These are phyloP conservation scores for Lizonia empirigonia DNA, from an alignment of 2,329 filamentous ascomycete species.

Conservation along the genomic window DNA sequence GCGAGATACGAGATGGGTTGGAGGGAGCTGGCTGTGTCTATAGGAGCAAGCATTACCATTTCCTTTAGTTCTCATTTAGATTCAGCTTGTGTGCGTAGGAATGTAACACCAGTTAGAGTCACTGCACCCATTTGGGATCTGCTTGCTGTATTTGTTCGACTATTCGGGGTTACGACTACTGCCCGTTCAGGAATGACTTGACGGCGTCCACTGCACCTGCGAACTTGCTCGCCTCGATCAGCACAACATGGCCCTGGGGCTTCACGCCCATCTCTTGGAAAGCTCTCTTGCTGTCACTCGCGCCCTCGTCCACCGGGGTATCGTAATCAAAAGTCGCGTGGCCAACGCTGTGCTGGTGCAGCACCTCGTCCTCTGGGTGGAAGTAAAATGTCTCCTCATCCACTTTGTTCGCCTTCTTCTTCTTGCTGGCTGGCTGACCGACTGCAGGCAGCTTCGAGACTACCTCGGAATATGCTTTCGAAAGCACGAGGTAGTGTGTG, in stretches of 20 bases:
- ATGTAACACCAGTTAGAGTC: constrained; percentile 47
- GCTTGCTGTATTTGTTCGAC: not conserved
- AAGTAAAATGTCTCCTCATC: constrained; percentile 77
- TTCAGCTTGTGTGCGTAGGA: constrained; percentile 43
- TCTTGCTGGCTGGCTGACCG: constrained; percentile 52
- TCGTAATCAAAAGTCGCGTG: constrained; percentile 76
- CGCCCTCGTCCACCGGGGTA: constrained; percentile 75
- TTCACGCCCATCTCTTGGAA: constrained; percentile 93
- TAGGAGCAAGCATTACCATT: constrained; percentile 44
- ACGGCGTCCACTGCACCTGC: constrained; percentile 76
- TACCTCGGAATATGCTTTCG: constrained; percentile 90
- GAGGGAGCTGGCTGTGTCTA: constrained; percentile 35
- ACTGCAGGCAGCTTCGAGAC: constrained; percentile 72
- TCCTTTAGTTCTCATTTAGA: constrained; percentile 41
- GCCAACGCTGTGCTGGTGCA: constrained; percentile 76
- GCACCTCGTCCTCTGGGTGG: constrained; percentile 91
- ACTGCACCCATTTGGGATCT: not conserved
- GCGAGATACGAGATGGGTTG: constrained; percentile 10
- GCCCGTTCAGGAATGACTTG: constrained; percentile 68
- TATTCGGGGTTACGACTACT: constrained; percentile 11
- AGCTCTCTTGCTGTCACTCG: constrained; percentile 88
- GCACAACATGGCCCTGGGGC: constrained; percentile 80
- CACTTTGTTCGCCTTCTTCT: constrained; percentile 46
- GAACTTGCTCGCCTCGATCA: constrained; percentile 83
- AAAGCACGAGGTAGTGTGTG: constrained; percentile 88